A percentile compares a stretch with the other conserved stretches of the same genome.
These are phyloP conservation scores for Beauveria brongniartii DNA, from an alignment of 2,329 filamentous ascomycete genomes.

Conservation along the genomic window DNA sequence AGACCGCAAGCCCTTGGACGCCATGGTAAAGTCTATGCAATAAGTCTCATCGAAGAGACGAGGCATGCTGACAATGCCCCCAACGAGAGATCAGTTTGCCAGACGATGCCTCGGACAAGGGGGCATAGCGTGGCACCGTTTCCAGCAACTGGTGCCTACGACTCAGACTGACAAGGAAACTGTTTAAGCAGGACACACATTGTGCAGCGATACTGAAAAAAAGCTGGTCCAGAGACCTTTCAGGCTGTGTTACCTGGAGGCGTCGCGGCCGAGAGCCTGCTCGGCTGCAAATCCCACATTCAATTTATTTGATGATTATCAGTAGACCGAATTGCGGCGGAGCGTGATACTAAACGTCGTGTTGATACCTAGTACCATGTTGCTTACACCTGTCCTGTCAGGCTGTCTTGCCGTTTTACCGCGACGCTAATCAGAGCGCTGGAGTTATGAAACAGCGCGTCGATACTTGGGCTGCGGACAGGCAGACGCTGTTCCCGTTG, in stretches of 20 bases:
- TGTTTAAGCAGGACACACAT: too few relatives aligned
- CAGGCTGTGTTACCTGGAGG: not conserved
- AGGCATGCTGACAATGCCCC: not conserved
- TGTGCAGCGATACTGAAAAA: too few relatives aligned
- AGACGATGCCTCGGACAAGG: not conserved
- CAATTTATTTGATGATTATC: too few relatives aligned
- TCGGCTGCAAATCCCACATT: not conserved
- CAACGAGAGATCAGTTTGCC: too few relatives aligned
- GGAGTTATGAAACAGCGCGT: not conserved
- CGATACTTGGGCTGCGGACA: not conserved
- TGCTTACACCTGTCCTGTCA: not conserved
- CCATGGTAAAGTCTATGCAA: not conserved
- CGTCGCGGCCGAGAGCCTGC: not conserved
- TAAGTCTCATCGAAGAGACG: too few relatives aligned
- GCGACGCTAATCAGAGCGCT: not conserved
- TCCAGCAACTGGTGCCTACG: not conserved
- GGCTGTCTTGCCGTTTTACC: not conserved
- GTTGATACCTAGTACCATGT: too few relatives aligned
- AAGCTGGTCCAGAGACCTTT: not conserved
- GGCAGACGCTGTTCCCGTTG: not conserved
- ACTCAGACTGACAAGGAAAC: not conserved
- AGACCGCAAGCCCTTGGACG: not conserved
- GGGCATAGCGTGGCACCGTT: not conserved
- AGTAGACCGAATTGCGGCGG: not conserved
- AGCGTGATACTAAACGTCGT: too few relatives aligned